phyloP scores from a whole-genome alignment of 257 asterid genomes.

The Lithospermum erythrorhizon region DNA sequence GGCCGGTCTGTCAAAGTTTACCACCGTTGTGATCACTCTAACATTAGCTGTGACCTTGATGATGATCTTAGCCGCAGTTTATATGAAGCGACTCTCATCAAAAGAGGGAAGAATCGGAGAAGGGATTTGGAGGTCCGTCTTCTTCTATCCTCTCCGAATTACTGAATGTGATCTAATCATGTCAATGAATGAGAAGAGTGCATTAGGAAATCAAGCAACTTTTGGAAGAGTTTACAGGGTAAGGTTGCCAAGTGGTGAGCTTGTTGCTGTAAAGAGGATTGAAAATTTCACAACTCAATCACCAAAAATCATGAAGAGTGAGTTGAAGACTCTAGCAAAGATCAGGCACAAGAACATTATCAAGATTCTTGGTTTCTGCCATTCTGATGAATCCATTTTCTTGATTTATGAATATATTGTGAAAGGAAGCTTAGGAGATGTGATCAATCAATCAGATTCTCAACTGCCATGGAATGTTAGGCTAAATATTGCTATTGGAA shows the following conservation, averaged over 20 bases:
- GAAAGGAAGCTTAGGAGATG: slow-evolving; percentile 67
- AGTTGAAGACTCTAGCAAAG: slow-evolving; percentile 67
- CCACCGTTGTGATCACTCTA: slow-evolving; percentile 32
- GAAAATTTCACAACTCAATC: slow-evolving; percentile 35
- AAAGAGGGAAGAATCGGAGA: slow-evolving; percentile 20
- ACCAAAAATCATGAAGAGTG: slow-evolving; percentile 47
- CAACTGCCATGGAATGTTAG: slow-evolving; percentile 51
- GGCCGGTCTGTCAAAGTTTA: slow-evolving; percentile 32
- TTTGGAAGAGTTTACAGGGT: slow-evolving; percentile 60
- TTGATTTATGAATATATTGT: slow-evolving; percentile 63
- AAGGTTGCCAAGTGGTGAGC: slow-evolving; percentile 66
- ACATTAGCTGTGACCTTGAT: slow-evolving; percentile 33
- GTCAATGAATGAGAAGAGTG: slow-evolving; percentile 56
- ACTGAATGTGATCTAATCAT: slow-evolving; percentile 52
- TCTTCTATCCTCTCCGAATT: slow-evolving; percentile 80
- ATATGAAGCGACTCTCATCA: slow-evolving; percentile 21
- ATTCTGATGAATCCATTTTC: slow-evolving; percentile 43
- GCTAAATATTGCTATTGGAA: slow-evolving; percentile 56
- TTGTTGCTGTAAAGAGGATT: slow-evolving; percentile 57
- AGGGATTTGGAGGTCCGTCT: slow-evolving; percentile 51
- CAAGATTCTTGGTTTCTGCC: slow-evolving; percentile 71
- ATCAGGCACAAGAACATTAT: slow-evolving; percentile 62
- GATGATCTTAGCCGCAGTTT: slow-evolving; percentile 37
- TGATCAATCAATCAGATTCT: slow-evolving; percentile 32
- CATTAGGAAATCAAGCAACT: slow-evolving; percentile 38